Evolutionary conservation across 345 rosid species (phyloP), one percentile per base, ranked within the genome.

Genomic region (Acer negundo): DNA sequence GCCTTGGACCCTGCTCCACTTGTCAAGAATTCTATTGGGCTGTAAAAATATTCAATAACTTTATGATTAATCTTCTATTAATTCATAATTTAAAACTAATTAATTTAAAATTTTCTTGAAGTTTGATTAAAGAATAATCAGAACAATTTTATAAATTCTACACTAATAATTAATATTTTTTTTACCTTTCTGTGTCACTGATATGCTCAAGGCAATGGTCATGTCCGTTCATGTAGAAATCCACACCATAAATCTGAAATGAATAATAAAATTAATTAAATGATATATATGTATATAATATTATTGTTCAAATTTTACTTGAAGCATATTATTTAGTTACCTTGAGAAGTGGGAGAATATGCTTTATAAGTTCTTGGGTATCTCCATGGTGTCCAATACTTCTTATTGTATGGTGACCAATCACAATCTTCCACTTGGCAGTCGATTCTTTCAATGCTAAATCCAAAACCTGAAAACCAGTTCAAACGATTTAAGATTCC

Each of bases 1-100:
- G 95, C 92, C 69, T 85, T 88, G 2, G 95, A 91, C 8, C 93
- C 92, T 69, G 95, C 95, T n/a, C 95, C 93, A 23, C 95, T 91
- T 0, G 93, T 89, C 8, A 91, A 47, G 72, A 88, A 91, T 74
- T 84, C 90, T 19, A 88, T 82, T 0, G 82, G 83, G 70, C 87
- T 88, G 78, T 49, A 35, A 35, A 35, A 0, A 35, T 35, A 35
- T 35, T 35, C 4, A 35, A 35, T 31, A 31, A 31, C 5, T 31
- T 31, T 31, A 31, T 31, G 35, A 31, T 24, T 24, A 24, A 24
- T 24, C 26, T 24, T 24, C 26, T 24, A 24, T 24, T 24, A 24
- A 24, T 0, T 24, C 26, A 24, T 28, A 28, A n/a, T n/a, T n/a
- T n/a, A n/a, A n/a, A n/a, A n/a, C n/a, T n/a, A n/a, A n/a, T n/a